Conservation (phyloP, 169 alveolate species). For the Eimeria necatrix region DNA sequence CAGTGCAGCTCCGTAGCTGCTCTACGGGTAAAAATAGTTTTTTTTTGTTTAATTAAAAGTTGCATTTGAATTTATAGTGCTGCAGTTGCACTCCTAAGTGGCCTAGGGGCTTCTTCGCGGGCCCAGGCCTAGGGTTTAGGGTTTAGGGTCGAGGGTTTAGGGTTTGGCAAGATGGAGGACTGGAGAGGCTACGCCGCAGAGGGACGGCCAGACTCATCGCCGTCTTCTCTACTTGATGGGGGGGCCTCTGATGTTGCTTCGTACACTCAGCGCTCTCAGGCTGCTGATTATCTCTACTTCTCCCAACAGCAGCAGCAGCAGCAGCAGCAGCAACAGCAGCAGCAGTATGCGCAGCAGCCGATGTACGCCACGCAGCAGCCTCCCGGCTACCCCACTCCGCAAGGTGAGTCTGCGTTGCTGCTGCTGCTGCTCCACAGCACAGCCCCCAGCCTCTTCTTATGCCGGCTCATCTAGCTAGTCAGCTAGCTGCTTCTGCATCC, state of each 20-base stretch:
- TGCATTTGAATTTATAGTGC: too few species aligned
- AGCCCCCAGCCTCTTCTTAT: too few species aligned
- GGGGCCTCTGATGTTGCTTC: constrained; percentile 61
- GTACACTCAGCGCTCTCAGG: constrained; percentile 41
- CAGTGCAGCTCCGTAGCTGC: too few species aligned
- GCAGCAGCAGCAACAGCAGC: constrained; percentile 53
- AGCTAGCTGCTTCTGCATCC: not conserved
- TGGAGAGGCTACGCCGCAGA: constrained; percentile 65
- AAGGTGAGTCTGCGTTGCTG: constrained; percentile 2
- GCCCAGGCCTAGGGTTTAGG: not conserved
- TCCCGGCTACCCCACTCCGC: constrained; percentile 27
- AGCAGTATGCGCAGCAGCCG: constrained; percentile 14
- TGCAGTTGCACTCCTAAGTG: too few species aligned
- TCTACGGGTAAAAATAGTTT: too few species aligned
- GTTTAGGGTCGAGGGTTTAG: not conserved
- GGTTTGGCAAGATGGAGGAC: constrained; percentile 61
- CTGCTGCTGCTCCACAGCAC: not conserved
- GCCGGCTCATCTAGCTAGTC: not conserved
- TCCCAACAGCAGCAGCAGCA: constrained; percentile 58
- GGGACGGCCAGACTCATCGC: constrained; percentile 58
- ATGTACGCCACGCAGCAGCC: constrained; percentile 24
- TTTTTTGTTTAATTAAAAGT: too few species aligned
- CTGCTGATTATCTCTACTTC: constrained; percentile 15
- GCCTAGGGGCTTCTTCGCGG: too few species aligned
- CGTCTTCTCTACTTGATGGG: constrained; percentile 41